phyloP scores from a whole-genome alignment of 108 stramenopile species.

The Craspedostauros australis region DNA sequence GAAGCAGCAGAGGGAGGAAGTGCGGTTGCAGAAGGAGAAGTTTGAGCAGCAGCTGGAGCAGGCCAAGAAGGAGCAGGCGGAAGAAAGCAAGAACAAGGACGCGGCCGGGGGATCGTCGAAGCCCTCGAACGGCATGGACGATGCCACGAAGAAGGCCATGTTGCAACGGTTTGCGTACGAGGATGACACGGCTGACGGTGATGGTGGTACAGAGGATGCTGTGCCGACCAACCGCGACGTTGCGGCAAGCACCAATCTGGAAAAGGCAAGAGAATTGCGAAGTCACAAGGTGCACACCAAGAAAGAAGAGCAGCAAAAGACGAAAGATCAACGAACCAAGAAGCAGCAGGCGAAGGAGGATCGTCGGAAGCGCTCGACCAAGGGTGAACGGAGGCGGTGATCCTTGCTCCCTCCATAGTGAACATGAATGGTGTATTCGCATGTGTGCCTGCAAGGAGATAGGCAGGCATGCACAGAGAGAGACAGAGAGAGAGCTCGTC shows the following conservation, averaged over 20 bases:
- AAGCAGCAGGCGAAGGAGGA: slow-evolving; percentile 53
- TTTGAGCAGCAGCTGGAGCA: slow-evolving; percentile 49
- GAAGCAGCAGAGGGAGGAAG: slow-evolving; percentile 25
- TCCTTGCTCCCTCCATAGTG: too few species aligned
- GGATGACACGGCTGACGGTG: slow-evolving; percentile 39
- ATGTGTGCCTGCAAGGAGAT: too few species aligned
- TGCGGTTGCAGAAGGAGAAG: slow-evolving; percentile 25
- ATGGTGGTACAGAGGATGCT: slow-evolving; percentile 21
- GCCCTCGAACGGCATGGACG: slow-evolving; percentile 37
- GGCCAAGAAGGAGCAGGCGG: slow-evolving; percentile 41
- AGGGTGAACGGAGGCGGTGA: slow-evolving; percentile 54
- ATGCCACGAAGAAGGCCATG: slow-evolving; percentile 57
- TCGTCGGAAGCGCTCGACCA: slow-evolving; percentile 37
- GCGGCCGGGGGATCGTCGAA: slow-evolving; percentile 25
- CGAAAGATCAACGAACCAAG: slow-evolving; percentile 47
- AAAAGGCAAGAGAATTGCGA: slow-evolving; percentile 27
- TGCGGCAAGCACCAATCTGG: slow-evolving; percentile 29
- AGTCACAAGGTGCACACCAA: slow-evolving; percentile 41
- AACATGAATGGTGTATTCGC: too few species aligned
- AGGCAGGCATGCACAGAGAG: too few species aligned
- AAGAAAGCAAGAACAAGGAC: slow-evolving; percentile 6
- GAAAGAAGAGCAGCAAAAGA: slow-evolving; percentile 70
- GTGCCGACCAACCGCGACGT: slow-evolving; percentile 37
- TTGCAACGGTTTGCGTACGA: slow-evolving; percentile 79
- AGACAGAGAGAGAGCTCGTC: too few species aligned